Evolutionary conservation across 169 alveolate genomes (phyloP), one percentile per base, ranked within the genome.

Genomic region (Plasmodium yoelii): DNA sequence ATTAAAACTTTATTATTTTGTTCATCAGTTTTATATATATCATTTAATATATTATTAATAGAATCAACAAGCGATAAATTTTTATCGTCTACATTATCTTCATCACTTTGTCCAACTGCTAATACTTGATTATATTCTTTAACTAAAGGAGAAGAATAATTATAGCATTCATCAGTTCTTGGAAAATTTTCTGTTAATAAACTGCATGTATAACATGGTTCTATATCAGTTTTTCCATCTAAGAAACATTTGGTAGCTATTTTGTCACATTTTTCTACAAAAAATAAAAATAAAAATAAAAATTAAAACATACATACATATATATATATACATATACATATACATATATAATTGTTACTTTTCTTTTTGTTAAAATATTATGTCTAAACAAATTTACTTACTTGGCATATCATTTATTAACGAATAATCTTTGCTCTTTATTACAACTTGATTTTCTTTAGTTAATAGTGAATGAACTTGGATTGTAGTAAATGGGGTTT

Each of bases 161-260:
- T 55, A 34, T 47, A 69, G 9, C 63, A 69, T 7, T 47, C 46
- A 34, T 69, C 82, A 47, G 5, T 22, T 15, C 34, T n/a, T n/a
- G 10, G 13, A 9, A 13, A 9, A 18, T 68, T n/a, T 46, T 73
- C 6, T 6, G 59, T 57, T 18, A 73, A 46, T 49, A 73, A 59
- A 18, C 24, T 73, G 61, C 87, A 73, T 5, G 69, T 57, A 49
- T 57, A 73, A 8, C 87, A 73, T 19, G 10, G 34, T 10, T 60
- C 87, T 0, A 73, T 73, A 26, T 73, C 87, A 8, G 87, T 73
- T 55, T 57, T 28, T n/a, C 87, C 87, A 59, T 61, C 57, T 42
- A 73, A 57, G 60, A 73, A 73, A 22, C 87, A 73, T 8, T 28
- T 22, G 9, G 49, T 56, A 1, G 61, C 57, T 13, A 55, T 10